These are phyloP conservation scores for Suillus sp. DNA, from an alignment of 768 basidiomycete species.

Conservation along the genomic window DNA sequence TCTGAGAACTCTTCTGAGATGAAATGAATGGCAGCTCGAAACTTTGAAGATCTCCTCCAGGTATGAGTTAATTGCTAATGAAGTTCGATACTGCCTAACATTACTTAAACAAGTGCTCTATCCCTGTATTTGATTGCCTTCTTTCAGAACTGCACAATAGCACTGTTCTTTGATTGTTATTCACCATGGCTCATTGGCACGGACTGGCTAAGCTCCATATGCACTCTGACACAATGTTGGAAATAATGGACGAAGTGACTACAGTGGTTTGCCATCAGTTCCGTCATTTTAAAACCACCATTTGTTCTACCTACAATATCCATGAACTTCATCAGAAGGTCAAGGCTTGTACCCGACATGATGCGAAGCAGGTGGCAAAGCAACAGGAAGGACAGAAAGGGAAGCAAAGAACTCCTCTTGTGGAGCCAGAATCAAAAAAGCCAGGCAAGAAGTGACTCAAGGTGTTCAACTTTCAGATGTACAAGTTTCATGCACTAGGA, in stretches of 20 bases:
- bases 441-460: too few relatives aligned
- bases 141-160: conserved; percentile 29
- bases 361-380: neutral
- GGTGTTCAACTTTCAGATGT: conserved; percentile 24
- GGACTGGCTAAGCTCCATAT: conserved; percentile 36
- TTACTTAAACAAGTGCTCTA: conserved; percentile 27
- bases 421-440: too few relatives aligned
- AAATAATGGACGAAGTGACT: conserved; percentile 25
- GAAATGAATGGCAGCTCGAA: conserved; percentile 32
- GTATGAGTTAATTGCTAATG: neutral
- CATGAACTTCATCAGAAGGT: conserved; percentile 32
- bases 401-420: neutral
- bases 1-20: neutral
- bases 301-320: conserved; percentile 30
- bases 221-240: conserved; percentile 28
- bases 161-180: conserved; percentile 26
- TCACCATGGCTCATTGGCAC: conserved; percentile 37
- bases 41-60: conserved; percentile 42
- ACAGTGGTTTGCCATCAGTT: conserved; percentile 24
- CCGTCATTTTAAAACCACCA: conserved; percentile 23
- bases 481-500: conserved; percentile 27
- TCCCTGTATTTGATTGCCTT: conserved; percentile 42
- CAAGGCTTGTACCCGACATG: conserved; percentile 23
- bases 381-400: neutral
- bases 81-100: too few relatives aligned